These are phyloP conservation scores for Cryptococcus sp. DNA, from an alignment of 1,284 basidiomycete genomes.

Conservation along the genomic window DNA sequence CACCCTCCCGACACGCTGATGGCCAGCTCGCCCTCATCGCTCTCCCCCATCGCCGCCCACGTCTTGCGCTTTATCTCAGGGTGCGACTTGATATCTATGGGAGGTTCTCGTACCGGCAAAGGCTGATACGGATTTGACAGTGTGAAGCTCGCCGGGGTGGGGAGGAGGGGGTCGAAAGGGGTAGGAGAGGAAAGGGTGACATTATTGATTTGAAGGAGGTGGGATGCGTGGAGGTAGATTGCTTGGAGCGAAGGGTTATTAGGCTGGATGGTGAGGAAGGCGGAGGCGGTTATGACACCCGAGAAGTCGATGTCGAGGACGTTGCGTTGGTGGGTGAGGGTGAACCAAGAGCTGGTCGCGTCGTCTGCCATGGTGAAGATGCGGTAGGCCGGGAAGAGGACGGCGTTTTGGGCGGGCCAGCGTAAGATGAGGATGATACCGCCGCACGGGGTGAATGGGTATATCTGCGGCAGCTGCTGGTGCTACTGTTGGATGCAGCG, in stretches of 20 bases:
- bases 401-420: too few species aligned
- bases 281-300: constrained; percentile 39
- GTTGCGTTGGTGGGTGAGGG: constrained; percentile 41
- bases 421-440: background rate
- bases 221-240: constrained; percentile 46
- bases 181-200: constrained; percentile 46
- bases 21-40: constrained; percentile 89
- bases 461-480: too few species aligned
- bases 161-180: constrained; percentile 43
- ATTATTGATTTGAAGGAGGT: constrained; percentile 37
- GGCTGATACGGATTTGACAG: constrained; percentile 59
- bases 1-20: constrained; percentile 84
- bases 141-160: constrained; percentile 68
- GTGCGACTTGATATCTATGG: constrained; percentile 78
- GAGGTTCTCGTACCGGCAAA: constrained; percentile 33
- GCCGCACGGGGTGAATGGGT: background rate
- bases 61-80: constrained; percentile 90
- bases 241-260: constrained; percentile 40
- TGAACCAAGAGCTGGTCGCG: constrained; percentile 12
- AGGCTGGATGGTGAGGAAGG: constrained; percentile 45
- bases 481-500: background rate
- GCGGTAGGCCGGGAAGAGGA: background rate
- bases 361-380: constrained; percentile 11
- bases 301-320: constrained; percentile 47
- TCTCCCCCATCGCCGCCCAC: constrained; percentile 83